phyloP scores from a whole-genome alignment of 1,284 basidiomycete species.

The Caloboletus firmus region DNA sequence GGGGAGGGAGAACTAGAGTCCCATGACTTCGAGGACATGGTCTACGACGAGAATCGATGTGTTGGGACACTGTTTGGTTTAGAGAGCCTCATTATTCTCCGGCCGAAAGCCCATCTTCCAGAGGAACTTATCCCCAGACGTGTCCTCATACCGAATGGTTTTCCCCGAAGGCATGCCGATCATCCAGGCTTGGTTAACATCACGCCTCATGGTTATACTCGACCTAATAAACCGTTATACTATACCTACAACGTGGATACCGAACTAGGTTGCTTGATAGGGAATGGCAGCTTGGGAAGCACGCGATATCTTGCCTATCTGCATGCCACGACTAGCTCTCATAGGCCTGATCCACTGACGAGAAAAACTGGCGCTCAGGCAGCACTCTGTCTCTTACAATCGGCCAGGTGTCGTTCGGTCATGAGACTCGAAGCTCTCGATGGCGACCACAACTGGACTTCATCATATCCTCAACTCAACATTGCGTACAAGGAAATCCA shows the following conservation, averaged over 20 bases:
- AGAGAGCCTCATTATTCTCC: conserved; percentile 39
- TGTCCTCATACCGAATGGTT: conserved; percentile 43
- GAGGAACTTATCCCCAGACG: conserved; percentile 16
- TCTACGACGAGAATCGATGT: conserved; percentile 20
- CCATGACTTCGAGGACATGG: conserved; percentile 13
- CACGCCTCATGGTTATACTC: no score
- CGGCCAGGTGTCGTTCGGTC: conserved; percentile 40
- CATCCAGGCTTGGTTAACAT: background rate
- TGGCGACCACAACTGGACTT: background rate
- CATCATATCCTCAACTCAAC: background rate
- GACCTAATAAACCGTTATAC: background rate
- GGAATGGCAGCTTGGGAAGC: conserved; percentile 32
- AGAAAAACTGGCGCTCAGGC: conserved; percentile 44
- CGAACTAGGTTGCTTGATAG: conserved; percentile 39
- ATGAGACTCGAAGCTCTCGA: conserved; percentile 23
- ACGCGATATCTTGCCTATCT: conserved; percentile 40
- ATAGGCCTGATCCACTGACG: conserved; percentile 45
- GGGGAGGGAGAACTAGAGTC: conserved; percentile 26
- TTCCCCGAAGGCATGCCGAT: fast-evolving
- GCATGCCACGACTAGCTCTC: conserved; percentile 41
- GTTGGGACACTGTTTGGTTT: conserved; percentile 29
- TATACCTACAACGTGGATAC: conserved; percentile 41
- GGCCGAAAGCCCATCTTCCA: conserved; percentile 12
- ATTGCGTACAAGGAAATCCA: background rate
- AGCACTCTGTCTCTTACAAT: conserved; percentile 39